phyloP scores from a whole-genome alignment of 805 yeast species.

The Wickerhamomyces silvicola region DNA sequence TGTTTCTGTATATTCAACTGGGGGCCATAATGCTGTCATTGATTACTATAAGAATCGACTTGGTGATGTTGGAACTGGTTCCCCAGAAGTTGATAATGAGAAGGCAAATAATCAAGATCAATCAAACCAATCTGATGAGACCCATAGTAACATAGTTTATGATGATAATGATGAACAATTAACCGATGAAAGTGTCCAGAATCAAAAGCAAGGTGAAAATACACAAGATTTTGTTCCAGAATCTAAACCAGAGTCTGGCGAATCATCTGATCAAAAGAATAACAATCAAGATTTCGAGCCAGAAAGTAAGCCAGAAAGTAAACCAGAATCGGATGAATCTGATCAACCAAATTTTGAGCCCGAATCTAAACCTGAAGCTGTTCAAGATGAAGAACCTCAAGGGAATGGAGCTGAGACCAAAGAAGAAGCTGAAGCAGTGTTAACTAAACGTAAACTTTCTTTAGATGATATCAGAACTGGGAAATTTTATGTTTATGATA shows the following conservation, averaged over 20 bases:
- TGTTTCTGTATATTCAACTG: conserved; percentile 8
- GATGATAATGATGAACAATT: background rate
- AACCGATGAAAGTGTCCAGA: background rate
- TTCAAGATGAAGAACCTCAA: conserved; percentile 1
- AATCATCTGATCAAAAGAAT: too few species aligned
- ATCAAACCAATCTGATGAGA: background rate
- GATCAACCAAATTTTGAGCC: too few species aligned
- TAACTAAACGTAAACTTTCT: conserved; percentile 5
- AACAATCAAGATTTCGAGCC: background rate
- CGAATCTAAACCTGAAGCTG: background rate
- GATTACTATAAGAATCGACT: conserved; percentile 18
- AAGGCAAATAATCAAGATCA: conserved; percentile 1
- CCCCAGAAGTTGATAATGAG: conserved; percentile 7
- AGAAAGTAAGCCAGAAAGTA: conserved; percentile 1
- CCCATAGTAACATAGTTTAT: too few species aligned
- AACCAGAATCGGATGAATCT: too few species aligned
- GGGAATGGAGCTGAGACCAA: conserved; percentile 2
- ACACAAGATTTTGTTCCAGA: too few species aligned
- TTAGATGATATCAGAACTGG: conserved; percentile 17
- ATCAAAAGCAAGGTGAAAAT: too few species aligned
- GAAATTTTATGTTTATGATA: conserved; percentile 9
- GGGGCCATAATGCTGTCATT: conserved; percentile 9
- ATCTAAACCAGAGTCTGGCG: too few species aligned
- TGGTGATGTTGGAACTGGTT: conserved; percentile 6
- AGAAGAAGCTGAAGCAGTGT: conserved; percentile 1